Percentiles rank a stretch among this genome's conserved stretches.
Evolutionary conservation across 1,284 basidiomycete species (phyloP).

Genomic region (Amylostereum chailletii): DNA sequence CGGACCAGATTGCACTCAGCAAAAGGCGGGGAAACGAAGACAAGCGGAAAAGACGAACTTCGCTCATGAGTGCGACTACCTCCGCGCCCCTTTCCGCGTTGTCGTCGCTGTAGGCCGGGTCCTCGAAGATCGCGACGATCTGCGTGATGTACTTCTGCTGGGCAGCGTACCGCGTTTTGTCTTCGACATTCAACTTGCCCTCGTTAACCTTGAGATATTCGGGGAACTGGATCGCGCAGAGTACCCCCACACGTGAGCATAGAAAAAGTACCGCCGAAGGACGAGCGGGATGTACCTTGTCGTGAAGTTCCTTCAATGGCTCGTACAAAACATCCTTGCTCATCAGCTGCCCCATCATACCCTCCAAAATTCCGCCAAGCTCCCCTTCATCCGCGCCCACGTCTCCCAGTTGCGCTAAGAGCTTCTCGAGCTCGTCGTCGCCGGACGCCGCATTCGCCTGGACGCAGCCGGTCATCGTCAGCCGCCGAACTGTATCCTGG

Average conservation of each 20-base stretch:
- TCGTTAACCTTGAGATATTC: conserved; percentile 58
- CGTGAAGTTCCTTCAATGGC: conserved; percentile 81
- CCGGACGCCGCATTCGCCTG: conserved; percentile 24
- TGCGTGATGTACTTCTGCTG: conserved; percentile 60
- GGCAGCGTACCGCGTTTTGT: conserved; percentile 60
- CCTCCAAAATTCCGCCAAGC: conserved; percentile 74
- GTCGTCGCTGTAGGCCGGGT: conserved; percentile 55
- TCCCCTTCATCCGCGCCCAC: conserved; percentile 47
- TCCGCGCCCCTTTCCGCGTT: conserved; percentile 42
- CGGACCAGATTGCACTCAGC: not conserved
- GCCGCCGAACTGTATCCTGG: too few relatives aligned
- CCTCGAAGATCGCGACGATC: conserved; percentile 73
- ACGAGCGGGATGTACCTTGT: conserved; percentile 49
- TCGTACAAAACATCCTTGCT: conserved; percentile 90
- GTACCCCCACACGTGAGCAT: too few relatives aligned
- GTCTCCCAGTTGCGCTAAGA: conserved; percentile 38
- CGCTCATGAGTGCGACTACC: conserved; percentile 68
- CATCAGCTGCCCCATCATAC: conserved; percentile 93
- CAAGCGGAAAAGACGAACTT: conserved; percentile 39
- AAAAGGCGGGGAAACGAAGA: conserved; percentile 7
- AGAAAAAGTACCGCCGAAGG: not conserved
- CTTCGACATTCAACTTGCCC: conserved; percentile 43
- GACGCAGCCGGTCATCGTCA: conserved; percentile 2
- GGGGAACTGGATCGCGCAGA: conserved; percentile 57
- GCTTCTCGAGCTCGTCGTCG: conserved; percentile 35